These are phyloP conservation scores for Globisporangium emineosum DNA, from an alignment of 352 stramenopile species.

Conservation along the genomic window DNA sequence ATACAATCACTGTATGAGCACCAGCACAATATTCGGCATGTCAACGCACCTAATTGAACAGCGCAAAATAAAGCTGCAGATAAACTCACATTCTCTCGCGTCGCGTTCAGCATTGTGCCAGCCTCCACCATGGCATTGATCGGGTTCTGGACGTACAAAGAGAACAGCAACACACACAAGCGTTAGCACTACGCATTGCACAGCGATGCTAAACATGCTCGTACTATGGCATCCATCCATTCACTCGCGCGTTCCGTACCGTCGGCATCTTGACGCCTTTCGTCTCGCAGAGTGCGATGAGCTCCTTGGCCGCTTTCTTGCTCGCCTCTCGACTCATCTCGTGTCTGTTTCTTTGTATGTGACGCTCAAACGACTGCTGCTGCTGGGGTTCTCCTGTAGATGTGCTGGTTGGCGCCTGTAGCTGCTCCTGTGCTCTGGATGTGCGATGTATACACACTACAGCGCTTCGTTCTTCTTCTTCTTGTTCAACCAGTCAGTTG, in stretches of 20 bases:
- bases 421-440: neutral
- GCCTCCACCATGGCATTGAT: constrained; percentile 81
- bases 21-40: neutral
- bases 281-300: constrained; percentile 74
- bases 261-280: constrained; percentile 80
- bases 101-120: constrained; percentile 84
- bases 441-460: neutral
- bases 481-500: neutral
- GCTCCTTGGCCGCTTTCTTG: constrained; percentile 74
- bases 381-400: neutral
- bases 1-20: no score
- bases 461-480: neutral
- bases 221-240: neutral
- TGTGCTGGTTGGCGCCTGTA: neutral
- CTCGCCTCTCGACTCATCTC: constrained; percentile 38
- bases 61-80: neutral
- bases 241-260: constrained; percentile 24
- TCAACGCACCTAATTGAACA: neutral
- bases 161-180: neutral
- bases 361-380: neutral
- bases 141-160: constrained; percentile 33
- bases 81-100: constrained; percentile 61
- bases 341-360: neutral
- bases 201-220: neutral
- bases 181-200: neutral